Conservation (phyloP, 805 yeast genomes). For the Sugiyamaella chiloensis region DNA sequence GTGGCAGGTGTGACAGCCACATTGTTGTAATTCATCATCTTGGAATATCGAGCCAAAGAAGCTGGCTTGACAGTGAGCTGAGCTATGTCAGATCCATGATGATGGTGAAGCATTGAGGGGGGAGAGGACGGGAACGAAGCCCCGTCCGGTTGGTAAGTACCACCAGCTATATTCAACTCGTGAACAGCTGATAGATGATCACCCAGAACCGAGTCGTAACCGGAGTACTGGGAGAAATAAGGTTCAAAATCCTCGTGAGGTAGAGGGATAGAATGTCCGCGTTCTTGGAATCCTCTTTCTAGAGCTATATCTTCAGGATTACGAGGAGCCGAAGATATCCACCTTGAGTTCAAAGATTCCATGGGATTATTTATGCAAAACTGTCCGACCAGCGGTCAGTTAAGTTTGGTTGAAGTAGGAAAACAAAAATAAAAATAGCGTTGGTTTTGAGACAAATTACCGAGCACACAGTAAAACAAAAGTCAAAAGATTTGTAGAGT, state of each 20-base stretch:
- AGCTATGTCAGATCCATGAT: conserved; percentile 6
- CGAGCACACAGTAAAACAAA: no score
- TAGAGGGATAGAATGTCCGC: conserved; percentile 38
- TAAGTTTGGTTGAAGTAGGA: no score
- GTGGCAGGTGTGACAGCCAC: conserved; percentile 19
- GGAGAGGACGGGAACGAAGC: conserved; percentile 8
- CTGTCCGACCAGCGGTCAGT: conserved; percentile 12
- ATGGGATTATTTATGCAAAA: conserved; percentile 3
- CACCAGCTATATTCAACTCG: conserved; percentile 61
- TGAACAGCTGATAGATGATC: conserved; percentile 54
- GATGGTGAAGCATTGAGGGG: conserved; percentile 7
- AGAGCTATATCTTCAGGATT: conserved; percentile 1
- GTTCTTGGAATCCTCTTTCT: conserved; percentile 11
- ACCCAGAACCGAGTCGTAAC: conserved; percentile 50
- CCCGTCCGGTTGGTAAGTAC: conserved; percentile 8
- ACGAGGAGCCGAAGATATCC: conserved; percentile 9
- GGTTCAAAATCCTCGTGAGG: conserved; percentile 56
- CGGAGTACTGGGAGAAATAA: conserved; percentile 40
- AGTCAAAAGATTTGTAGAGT: no score
- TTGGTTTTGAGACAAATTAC: no score
- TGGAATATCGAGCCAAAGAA: conserved; percentile 25
- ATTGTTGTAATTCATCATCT: conserved; percentile 23
- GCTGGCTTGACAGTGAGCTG: conserved; percentile 23
- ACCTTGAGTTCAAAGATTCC: conserved; percentile 14
- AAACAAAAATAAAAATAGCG: no score